Evolutionary conservation across 2,329 filamentous ascomycete species (phyloP), one percentile per base, ranked within the genome.

Genomic region (Aschersonia sp.): DNA sequence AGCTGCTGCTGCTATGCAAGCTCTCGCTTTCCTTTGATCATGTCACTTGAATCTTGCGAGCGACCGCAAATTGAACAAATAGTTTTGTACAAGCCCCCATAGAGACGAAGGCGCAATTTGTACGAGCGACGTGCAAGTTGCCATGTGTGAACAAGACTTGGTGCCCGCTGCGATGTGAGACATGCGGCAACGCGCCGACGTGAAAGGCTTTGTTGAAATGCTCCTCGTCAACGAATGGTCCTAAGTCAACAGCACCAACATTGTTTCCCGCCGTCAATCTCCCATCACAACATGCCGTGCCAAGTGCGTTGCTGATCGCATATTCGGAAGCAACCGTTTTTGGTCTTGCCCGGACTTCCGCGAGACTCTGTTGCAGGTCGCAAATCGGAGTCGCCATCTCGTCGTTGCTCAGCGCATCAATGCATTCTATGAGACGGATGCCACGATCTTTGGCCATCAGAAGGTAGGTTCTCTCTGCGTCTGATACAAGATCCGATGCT

Each of bases 141-240:
- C 58, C 57, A 29, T 76, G 72, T 1, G 70, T 71, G 48, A 76
- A 70, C 1, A 68, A 60, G 12, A 55, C 49, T 0, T n/a, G 10
- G 30, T 55, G 49, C 3, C 46, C 47, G 11, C 14, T 43, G 9
- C 10, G 6, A 5, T 52, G 50, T 9, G 39, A 39, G 14, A 48
- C 39, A 41, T 22, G 9, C 5, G 49, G 50, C 4, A 53, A 29
- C 1, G 42, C 43, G 0, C 9, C 9, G 1, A 43, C n/a, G 5
- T 22, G 39, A 0, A 51, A 47, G 29, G 1, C 41, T 8, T 47
- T 2, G n/a, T 54, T 53, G 22, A 55, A 56, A 12, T 55, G 50
- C 2, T 48, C 45, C 40, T 52, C 50, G 5, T 40, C 8, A 2
- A 1, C 35, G 8, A 54, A 56, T 0, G 53, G 52, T 5, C 50